A percentile compares a stretch with the other conserved stretches of the same genome.
phyloP scores from a whole-genome alignment of 257 asterid genomes.

The Misopates orontium region DNA sequence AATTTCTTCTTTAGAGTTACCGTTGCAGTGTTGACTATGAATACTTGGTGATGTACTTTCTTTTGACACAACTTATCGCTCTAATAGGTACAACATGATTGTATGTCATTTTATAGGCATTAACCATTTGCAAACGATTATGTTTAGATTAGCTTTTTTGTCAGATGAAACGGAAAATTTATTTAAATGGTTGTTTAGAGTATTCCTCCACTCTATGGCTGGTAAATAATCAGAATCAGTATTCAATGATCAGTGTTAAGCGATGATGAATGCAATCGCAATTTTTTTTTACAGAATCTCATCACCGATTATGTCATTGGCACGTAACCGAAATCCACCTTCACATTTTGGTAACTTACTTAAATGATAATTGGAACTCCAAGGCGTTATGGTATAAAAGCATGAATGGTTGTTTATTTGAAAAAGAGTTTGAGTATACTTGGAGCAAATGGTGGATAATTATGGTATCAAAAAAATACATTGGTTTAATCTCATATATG shows the following conservation, averaged over 20 bases:
- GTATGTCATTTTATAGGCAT: too few species aligned
- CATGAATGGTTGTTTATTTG: not conserved
- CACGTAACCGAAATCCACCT: not conserved
- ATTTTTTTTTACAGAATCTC: not conserved
- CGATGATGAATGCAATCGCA: not conserved
- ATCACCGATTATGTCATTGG: not conserved
- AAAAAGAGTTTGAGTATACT: not conserved
- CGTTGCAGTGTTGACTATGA: too few species aligned
- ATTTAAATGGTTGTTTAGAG: constrained; percentile 4
- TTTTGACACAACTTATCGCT: too few species aligned
- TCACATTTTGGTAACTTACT: not conserved
- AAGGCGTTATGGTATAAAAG: not conserved
- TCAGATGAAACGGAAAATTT: not conserved
- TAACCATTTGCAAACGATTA: too few species aligned
- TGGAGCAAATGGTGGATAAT: constrained; percentile 1
- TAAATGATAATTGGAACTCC: not conserved
- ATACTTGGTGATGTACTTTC: too few species aligned
- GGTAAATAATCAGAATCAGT: not conserved
- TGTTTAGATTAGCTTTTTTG: too few species aligned
- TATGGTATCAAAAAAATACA: not conserved
- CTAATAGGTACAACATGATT: too few species aligned
- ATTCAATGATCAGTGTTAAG: not conserved
- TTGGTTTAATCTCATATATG: not conserved
- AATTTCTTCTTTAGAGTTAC: too few species aligned
- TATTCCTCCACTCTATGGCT: not conserved